A percentile compares a stretch with the other conserved stretches of the same genome.
phyloP scores from a whole-genome alignment of 2,329 filamentous ascomycete species.

The Pyricularia grisea region DNA sequence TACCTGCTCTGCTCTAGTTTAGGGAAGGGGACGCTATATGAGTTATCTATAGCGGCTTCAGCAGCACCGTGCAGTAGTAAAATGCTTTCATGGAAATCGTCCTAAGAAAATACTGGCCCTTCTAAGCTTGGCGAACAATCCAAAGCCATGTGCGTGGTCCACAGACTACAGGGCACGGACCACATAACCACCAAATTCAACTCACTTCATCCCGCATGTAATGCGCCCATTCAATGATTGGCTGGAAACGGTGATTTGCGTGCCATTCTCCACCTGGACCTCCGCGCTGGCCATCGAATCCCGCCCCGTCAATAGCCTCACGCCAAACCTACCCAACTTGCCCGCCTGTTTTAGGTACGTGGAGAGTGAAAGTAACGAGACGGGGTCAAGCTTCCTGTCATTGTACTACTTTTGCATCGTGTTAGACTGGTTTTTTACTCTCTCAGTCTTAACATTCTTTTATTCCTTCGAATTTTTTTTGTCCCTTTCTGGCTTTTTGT shows the following conservation, averaged over 20 bases:
- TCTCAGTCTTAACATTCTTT: background rate
- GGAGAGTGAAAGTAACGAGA: background rate
- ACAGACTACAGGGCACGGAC: background rate
- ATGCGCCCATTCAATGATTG: background rate
- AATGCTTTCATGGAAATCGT: background rate
- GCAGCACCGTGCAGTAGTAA: background rate
- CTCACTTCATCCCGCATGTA: background rate
- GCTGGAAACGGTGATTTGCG: background rate
- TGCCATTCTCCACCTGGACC: background rate
- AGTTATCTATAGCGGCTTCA: background rate
- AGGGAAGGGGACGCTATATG: background rate
- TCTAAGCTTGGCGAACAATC: background rate
- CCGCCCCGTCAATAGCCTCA: background rate
- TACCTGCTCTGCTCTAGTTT: background rate
- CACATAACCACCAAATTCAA: background rate
- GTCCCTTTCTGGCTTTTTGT: background rate
- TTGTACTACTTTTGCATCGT: background rate
- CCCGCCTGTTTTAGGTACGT: background rate
- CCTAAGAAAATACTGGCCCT: background rate
- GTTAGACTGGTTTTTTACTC: background rate
- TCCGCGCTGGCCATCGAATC: background rate
- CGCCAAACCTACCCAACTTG: background rate
- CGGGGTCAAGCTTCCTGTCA: background rate
- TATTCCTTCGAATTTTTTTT: background rate
- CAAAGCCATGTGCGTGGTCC: background rate